phyloP scores from a whole-genome alignment of 371 early-diverging fungal genomes.

The Rhizopus stolonifer region DNA sequence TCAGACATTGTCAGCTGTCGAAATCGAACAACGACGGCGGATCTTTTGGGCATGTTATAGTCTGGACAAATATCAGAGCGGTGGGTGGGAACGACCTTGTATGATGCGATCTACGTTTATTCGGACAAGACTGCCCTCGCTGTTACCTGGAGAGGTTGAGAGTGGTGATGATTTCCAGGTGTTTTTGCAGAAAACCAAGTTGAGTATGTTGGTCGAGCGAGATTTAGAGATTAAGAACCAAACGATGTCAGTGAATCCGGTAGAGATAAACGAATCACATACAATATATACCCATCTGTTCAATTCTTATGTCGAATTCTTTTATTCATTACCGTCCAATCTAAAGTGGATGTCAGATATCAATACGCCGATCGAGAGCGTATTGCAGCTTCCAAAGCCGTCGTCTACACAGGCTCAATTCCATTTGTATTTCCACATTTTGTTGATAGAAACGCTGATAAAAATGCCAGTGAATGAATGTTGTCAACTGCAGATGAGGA shows the following conservation, averaged over 20 bases:
- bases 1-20: conserved; percentile 46
- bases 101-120: conserved; percentile 25
- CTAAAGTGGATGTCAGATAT: conserved; percentile 33
- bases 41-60: conserved; percentile 53
- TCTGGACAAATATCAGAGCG: conserved; percentile 48
- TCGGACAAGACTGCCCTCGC: conserved; percentile 4
- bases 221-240: conserved; percentile 1
- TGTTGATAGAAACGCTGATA: conserved; percentile 15
- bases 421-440: conserved; percentile 25
- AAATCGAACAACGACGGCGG: conserved; percentile 48
- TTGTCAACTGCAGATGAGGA: conserved; percentile 23
- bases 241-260: background rate
- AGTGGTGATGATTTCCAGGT: background rate
- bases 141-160: conserved; percentile 14
- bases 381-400: conserved; percentile 26
- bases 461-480: conserved; percentile 20
- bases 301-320: background rate
- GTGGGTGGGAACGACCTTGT: conserved; percentile 42
- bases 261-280: background rate
- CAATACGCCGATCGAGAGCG: conserved; percentile 15
- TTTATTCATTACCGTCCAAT: conserved; percentile 14
- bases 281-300: background rate
- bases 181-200: background rate
- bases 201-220: conserved; percentile 6
- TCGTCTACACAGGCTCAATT: conserved; percentile 22